Base-by-base conservation (phyloP, 148 eudicot species). In the Polygonum aviculare region DNA sequence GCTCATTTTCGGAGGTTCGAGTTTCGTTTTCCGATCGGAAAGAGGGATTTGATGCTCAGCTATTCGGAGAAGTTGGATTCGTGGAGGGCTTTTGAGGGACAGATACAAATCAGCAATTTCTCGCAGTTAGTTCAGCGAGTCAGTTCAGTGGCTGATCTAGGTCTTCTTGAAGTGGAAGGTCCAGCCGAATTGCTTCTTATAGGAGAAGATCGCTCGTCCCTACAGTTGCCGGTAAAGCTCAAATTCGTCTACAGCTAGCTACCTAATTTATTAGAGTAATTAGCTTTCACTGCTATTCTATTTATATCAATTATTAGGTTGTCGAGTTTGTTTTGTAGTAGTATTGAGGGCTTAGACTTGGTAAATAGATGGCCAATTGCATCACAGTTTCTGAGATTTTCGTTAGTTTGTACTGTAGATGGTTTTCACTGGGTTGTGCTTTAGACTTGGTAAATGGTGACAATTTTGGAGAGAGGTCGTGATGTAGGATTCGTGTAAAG, bases 141-240 rank as follows among this genome's bases (percentile, higher is more conserved):
- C 48, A 73, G 84, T 31, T 75, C 84, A 8, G 50, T 70, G 69
- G 85, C 85, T 1, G 82, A 82, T 72, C 75, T 87, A 48, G 83
- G 78, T 50, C 48, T 75, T 16, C 72, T 89, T 41, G 75, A 39
- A 63, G 69, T 87, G 12, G 69, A 80, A 77, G 93, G 93, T 22
- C 93, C 93, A 67, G 74, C 81, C 31, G 90, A 87, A 49, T 78
- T 89, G 55, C 63, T 54, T 26, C 81, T 77, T 47, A 47, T 62
- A n/a, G 84, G 85, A 62, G 79, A 78, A 11, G 80, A 85, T 84
- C 69, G 77, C 65, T 55, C 87, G 16, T 81, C 86, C 14, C 76
- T 89, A 9, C 75, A 49, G 18, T 79, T 89, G 77, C 93, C 89
- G 80, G 93, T 89, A 87, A 45, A 77, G 5, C 59, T 67, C 44